Evolutionary conservation across 371 early-diverging fungal species (phyloP).

Genomic region (Mortierella sp.): DNA sequence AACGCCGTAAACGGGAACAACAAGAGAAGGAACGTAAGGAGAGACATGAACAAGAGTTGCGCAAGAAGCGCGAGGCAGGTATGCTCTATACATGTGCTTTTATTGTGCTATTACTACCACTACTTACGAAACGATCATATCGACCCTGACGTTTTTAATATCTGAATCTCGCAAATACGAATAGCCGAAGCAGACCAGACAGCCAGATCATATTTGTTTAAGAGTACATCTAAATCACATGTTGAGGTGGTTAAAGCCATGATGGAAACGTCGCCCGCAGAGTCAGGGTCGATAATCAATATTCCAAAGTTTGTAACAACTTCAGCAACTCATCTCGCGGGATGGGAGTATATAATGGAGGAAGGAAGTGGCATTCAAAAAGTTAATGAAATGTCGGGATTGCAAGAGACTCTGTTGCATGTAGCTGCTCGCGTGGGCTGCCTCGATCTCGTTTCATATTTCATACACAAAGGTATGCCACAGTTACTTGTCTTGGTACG

Average conservation of each 20-base stretch:
- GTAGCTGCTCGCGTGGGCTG: conserved; percentile 72
- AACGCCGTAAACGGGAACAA: conserved; percentile 28
- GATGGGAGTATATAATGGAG: conserved; percentile 42
- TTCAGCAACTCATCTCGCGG: conserved; percentile 27
- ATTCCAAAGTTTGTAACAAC: conserved; percentile 20
- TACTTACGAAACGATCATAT: background rate
- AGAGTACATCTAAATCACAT: conserved; percentile 11
- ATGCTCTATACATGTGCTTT: conserved; percentile 1
- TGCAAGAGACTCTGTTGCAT: conserved; percentile 57
- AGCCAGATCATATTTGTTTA: conserved; percentile 44
- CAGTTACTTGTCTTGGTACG: background rate
- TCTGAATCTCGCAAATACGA: background rate
- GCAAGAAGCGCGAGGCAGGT: conserved; percentile 43
- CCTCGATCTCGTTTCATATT: conserved; percentile 62
- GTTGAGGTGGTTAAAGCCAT: conserved; percentile 34
- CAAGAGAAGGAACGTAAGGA: conserved; percentile 35
- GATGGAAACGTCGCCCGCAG: conserved; percentile 26
- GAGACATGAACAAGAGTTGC: conserved; percentile 33
- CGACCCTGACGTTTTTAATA: background rate
- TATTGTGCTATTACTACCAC: background rate
- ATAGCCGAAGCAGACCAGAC: conserved; percentile 44
- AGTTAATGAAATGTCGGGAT: conserved; percentile 11
- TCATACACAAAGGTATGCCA: conserved; percentile 32
- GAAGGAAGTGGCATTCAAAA: conserved; percentile 17
- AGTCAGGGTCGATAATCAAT: conserved; percentile 10